Base-by-base conservation (phyloP, 306 rosid genomes). In the Astragalus glycyphyllos region DNA sequence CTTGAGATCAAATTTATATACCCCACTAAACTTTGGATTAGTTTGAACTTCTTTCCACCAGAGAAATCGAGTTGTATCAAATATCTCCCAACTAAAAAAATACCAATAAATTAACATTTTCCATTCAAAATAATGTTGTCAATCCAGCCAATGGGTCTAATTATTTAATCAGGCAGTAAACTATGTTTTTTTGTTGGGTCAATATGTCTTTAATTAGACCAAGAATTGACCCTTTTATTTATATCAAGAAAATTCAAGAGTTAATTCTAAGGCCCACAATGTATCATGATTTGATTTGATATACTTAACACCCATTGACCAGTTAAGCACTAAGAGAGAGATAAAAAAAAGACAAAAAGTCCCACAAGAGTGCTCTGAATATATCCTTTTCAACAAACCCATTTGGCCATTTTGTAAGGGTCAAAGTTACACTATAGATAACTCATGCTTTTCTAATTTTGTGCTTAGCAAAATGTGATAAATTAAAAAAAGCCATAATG, bases 331-430 rank as follows among this genome's bases (percentile, higher is more conserved):
- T 11, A 2, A 20, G 50, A 64, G 6, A n/a, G 5, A 41, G 5
- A 62, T n/a, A n/a, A n/a, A n/a, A n/a, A 40, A 17, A 11, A 5
- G 34, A 29, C 12, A 63, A 44, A 64, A 29, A 56, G n/a, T 20
- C 20, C 1, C 63, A 38, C 34, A 38, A 61, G 16, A 23, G 5
- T 49, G 26, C 49, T 48, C 31, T 37, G 5, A 0, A 8, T 63
- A 8, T 63, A 53, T 69, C 66, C 59, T 9, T 68, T 61, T 53
- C 15, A 42, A 44, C 59, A n/a, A 51, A 69, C 38, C 60, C 17
- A 29, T 23, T 61, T 59, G 42, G 61, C 60, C 68, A 46, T 35
- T 72, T 61, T 49, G 7, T 1, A 60, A 14, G 54, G 16, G 70
- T 76, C 41, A 68, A 68, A 44, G 51, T 11, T 38, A 32, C 73